Base-by-base conservation (phyloP, 495 filamentous ascomycete species). In the Gamarada debralockiae region DNA sequence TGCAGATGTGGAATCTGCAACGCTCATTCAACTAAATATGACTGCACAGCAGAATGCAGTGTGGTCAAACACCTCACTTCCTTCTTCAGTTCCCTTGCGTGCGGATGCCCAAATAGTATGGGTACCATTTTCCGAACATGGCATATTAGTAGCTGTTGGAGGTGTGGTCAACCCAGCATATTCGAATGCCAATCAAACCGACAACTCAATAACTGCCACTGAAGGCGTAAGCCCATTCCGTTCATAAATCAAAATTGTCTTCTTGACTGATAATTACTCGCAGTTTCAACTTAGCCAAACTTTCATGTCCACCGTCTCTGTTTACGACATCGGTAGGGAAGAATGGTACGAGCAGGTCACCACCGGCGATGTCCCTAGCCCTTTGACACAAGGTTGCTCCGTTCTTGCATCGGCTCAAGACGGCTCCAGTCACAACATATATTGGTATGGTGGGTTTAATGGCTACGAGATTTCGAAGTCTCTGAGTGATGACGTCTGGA, bases 401-500 rank as follows among this genome's bases (percentile, higher is more conserved):
- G 80, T 86, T 1, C 69, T 84, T 25, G 84, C 80, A 0, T 65
- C 74, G 17, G 83, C 86, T 1, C 53, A 68, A 27, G 86, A 90
- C 56, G 63, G 59, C 3, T 83, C 79, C 4, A 82, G 79, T 13
- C 78, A 79, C 61, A 84, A 87, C 57, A 86, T 90, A 47, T 90
- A 89, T 60, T 83, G 84, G 53, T 90, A 90, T 55, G 86, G 86
- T 18, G 86, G 86, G 1, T 85, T 79, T 51, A 64, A 81, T 40
- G 83, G 80, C 0, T 24, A 56, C 0, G 47, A 55, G 1, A 27
- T 20, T 3, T 39, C 42, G n/a, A 22, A 61, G 10, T 53, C 57
- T 12, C 76, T 72, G 31, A 79, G 67, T 9, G 85, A 87, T 55
- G 82, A 88, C 45, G 82, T 91, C 14, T 90, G 84, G 65, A 77